Conservation (phyloP, 176 grass and related monocot species). For the Urochloa ruziziensis region DNA sequence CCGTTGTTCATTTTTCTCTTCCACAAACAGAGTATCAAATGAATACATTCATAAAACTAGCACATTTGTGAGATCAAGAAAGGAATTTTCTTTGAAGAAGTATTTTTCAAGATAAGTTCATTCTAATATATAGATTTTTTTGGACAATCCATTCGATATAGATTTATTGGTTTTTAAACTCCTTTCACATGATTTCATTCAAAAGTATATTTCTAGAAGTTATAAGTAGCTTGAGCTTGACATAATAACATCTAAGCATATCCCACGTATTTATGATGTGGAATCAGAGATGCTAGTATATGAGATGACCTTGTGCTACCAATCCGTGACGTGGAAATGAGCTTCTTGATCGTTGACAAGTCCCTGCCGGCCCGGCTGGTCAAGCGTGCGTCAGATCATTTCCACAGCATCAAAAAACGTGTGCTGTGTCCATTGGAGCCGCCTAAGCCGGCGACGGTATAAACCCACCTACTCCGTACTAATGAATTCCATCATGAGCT, state of each 20-base stretch:
- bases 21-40: neutral
- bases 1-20: neutral
- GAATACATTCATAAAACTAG: neutral
- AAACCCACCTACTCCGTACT: neutral
- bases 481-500: neutral
- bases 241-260: neutral
- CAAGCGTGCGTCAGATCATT: conserved; percentile 11
- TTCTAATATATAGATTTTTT: no score
- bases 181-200: neutral
- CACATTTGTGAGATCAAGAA: neutral
- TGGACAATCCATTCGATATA: no score
- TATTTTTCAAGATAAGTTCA: neutral
- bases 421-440: conserved; percentile 3
- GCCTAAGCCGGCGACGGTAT: neutral
- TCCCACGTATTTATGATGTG: no score
- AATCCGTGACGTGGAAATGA: neutral
- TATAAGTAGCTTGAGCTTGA: neutral
- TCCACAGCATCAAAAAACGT: neutral
- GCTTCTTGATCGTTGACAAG: neutral
- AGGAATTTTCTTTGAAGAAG: neutral
- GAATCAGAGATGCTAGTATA: no score
- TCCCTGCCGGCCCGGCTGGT: neutral
- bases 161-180: neutral
- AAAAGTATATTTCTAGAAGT: neutral
- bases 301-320: neutral